Evolutionary conservation across 176 grass and related monocot genomes (phyloP), one percentile per base, ranked within the genome.

Genomic region (Rhynchospora tenuis): DNA sequence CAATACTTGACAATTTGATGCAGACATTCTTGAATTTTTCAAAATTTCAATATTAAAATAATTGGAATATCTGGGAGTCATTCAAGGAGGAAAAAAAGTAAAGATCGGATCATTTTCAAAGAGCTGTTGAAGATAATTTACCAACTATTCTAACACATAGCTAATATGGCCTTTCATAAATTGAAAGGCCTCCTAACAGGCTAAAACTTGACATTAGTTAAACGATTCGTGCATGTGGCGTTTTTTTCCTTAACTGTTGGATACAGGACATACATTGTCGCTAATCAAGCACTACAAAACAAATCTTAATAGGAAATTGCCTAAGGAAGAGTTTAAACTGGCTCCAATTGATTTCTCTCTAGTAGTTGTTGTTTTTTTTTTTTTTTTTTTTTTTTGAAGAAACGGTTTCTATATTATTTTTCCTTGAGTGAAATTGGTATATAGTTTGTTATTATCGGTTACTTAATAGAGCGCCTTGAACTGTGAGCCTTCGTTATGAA

Each of bases 141-240:
- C 27, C 10, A 51, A 75, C 33, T 52, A 16, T 28, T 75, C 6
- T 51, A 52, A 28, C 23, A 15, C 8, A 54, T 48, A 20, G 23
- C 46, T 54, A 52, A 8, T 74, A 75, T 75, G 72, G 47, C 47
- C 72, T 23, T 54, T 13, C 72, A 54, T 52, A 52, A 27, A 28
- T 6, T 54, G 72, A 75, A 75, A 75, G 8, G 72, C 20, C 72
- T 26, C 66, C 52, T 75, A n/a, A n/a, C n/a, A n/a, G n/a, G n/a
- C n/a, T n/a, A 47, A 75, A 75, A 22, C 47, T 75, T 75, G 5
- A 38, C 10, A 51, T 26, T 27, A 51, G 4, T 51, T 51, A 51
- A 61, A 61, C 1, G 22, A 61, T 26, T 61, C 33, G 59, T 61
- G 59, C n/a, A 50, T 47, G 67, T 71, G 67, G 42, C 17, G 47